These are phyloP conservation scores for Piedraia hortae DNA, from an alignment of 2,329 filamentous ascomycete genomes.

Conservation along the genomic window DNA sequence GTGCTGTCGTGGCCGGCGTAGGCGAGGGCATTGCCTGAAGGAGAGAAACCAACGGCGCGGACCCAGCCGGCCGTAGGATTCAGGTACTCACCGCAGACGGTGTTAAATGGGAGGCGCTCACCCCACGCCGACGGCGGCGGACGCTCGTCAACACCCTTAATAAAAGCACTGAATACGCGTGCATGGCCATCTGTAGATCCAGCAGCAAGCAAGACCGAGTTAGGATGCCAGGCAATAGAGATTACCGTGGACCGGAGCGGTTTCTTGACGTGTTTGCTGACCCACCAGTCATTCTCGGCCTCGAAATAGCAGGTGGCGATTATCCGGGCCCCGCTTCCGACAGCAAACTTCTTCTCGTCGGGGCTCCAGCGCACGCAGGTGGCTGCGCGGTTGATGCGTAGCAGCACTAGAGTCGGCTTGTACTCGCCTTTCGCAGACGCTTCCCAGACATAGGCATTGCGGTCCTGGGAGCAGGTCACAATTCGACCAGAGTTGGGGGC, in stretches of 20 bases:
- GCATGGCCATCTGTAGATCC: slow-evolving; percentile 96
- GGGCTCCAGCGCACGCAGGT: slow-evolving; percentile 96
- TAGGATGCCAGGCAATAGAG: slow-evolving; percentile 85
- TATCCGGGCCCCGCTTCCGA: slow-evolving; percentile 80
- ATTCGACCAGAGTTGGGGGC: slow-evolving; percentile 75
- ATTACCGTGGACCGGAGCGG: slow-evolving; percentile 94
- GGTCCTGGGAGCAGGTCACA: slow-evolving; percentile 92
- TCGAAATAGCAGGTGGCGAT: slow-evolving; percentile 98
- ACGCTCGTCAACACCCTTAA: slow-evolving; percentile 74
- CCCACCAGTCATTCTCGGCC: slow-evolving; percentile 99
- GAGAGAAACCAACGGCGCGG: slow-evolving; percentile 77
- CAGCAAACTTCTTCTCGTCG: slow-evolving; percentile 88
- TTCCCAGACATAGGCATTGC: slow-evolving; percentile 96
- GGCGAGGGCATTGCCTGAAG: slow-evolving; percentile 72
- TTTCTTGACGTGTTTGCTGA: slow-evolving; percentile 98
- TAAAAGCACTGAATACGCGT: slow-evolving; percentile 77
- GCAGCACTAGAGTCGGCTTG: slow-evolving; percentile 88
- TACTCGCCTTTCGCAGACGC: slow-evolving; percentile 35
- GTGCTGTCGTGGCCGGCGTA: slow-evolving; percentile 91
- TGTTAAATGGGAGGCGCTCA: slow-evolving; percentile 89
- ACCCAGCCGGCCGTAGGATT: slow-evolving; percentile 96
- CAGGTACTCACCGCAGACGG: slow-evolving; percentile 82
- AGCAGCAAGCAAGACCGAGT: slow-evolving; percentile 78
- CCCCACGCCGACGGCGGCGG: slow-evolving; percentile 81
- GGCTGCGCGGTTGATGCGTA: slow-evolving; percentile 87